These are phyloP conservation scores for Claviceps africana DNA, from an alignment of 2,329 filamentous ascomycete genomes.

Conservation along the genomic window DNA sequence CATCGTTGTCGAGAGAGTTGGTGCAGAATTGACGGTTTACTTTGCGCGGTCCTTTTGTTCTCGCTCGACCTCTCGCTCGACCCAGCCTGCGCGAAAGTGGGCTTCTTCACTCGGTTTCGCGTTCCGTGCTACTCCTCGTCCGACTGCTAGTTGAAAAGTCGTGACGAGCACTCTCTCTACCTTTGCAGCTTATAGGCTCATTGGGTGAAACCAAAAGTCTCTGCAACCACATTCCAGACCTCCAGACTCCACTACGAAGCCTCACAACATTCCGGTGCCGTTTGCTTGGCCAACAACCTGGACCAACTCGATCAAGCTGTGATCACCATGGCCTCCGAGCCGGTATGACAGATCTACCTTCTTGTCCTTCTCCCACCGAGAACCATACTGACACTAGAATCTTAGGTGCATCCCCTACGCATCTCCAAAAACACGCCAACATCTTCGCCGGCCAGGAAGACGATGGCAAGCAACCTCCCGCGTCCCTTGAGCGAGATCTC, in stretches of 20 bases:
- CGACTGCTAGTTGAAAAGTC: neutral
- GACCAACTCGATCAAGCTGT: constrained; percentile 9
- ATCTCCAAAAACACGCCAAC: constrained; percentile 55
- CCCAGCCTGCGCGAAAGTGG: neutral
- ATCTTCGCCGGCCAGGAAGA: constrained; percentile 51
- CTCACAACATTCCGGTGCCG: constrained; percentile 15
- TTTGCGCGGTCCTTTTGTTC: neutral
- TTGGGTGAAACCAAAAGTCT: neutral
- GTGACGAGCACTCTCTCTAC: neutral
- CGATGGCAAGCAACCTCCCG: constrained; percentile 41
- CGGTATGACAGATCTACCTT: constrained; percentile 19
- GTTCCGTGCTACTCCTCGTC: neutral
- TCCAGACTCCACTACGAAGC: constrained; percentile 7
- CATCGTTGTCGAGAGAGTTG: neutral
- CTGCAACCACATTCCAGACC: constrained; percentile 16
- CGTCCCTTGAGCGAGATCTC: constrained; percentile 82
- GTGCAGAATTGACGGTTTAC: neutral
- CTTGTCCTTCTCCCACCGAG: constrained; percentile 2
- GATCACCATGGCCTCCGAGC: constrained; percentile 23
- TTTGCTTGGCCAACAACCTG: constrained; percentile 10
- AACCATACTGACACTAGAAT: constrained; percentile 7
- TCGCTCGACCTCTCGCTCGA: neutral
- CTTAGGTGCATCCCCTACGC: constrained; percentile 61
- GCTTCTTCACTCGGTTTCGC: neutral
- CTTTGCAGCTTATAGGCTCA: neutral